A percentile compares a stretch with the other conserved stretches of the same genome.
Evolutionary conservation across 148 eudicot genomes (phyloP).

Genomic region (Vaccinium corymbosum): DNA sequence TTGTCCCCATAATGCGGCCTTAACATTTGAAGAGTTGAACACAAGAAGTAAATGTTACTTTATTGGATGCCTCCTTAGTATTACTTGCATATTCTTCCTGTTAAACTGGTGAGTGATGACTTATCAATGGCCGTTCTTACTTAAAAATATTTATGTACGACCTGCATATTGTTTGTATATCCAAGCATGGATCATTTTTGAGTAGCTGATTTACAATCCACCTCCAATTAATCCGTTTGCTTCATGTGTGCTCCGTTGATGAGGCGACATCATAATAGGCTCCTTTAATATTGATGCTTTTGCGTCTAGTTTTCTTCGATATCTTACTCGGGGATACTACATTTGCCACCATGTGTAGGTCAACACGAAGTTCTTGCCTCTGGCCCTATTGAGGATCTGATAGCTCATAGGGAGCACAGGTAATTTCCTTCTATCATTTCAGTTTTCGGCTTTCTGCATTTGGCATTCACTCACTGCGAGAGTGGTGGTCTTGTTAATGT

Average conservation of each 20-base stretch:
- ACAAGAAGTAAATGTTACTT: no score
- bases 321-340: background rate
- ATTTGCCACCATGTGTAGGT: conserved; percentile 37
- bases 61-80: background rate
- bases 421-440: conserved; percentile 20
- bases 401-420: conserved; percentile 99
- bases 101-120: background rate
- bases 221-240: background rate
- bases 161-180: background rate
- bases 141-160: background rate
- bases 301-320: background rate
- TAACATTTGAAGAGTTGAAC: background rate
- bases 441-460: conserved; percentile 8
- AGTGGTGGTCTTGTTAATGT: conserved; percentile 12
- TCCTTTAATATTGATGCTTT: background rate
- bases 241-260: conserved; percentile 5
- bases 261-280: background rate
- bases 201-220: conserved; percentile 2
- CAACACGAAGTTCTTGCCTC: conserved; percentile 99
- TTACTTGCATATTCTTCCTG: background rate
- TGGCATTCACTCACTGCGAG: conserved; percentile 11
- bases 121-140: background rate
- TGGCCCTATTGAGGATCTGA: conserved; percentile 98
- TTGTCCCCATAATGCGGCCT: background rate
- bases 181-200: background rate